Percentiles rank a stretch among this genome's conserved stretches.
Conservation (phyloP, 2,329 filamentous ascomycete genomes). For the Colletotrichum salicis region DNA sequence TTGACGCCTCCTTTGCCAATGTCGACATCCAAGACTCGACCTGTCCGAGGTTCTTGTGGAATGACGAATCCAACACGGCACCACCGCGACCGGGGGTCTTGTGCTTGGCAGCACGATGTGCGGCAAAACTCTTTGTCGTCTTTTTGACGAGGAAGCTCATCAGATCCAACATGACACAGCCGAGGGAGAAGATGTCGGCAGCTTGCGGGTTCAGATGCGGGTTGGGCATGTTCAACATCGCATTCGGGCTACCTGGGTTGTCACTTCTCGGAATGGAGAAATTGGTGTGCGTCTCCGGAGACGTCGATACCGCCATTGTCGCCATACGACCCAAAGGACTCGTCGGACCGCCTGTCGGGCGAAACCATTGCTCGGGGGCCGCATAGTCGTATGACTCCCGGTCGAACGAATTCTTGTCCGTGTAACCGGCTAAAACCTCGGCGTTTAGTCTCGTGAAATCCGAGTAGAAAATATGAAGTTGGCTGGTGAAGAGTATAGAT, state of each 20-base stretch:
- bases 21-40: constrained; percentile 74
- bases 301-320: constrained; percentile 45
- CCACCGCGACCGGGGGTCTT: constrained; percentile 68
- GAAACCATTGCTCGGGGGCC: constrained; percentile 73
- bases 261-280: constrained; percentile 50
- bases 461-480: constrained; percentile 74
- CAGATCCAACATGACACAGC: constrained; percentile 78
- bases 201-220: constrained; percentile 63
- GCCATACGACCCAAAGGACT: constrained; percentile 47
- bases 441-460: constrained; percentile 66
- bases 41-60: constrained; percentile 76
- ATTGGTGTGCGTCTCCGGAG: constrained; percentile 48
- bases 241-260: constrained; percentile 43
- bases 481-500: constrained; percentile 73
- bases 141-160: constrained; percentile 76
- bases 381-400: constrained; percentile 79
- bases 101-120: constrained; percentile 74
- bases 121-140: constrained; percentile 71
- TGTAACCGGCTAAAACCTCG: constrained; percentile 43
- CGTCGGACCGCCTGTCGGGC: constrained; percentile 47
- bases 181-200: constrained; percentile 79
- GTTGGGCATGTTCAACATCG: constrained; percentile 51
- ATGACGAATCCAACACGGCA: constrained; percentile 74
- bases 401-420: constrained; percentile 63
- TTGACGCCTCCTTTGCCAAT: constrained; percentile 68